Evolutionary conservation across 1,139 yeast species (phyloP).

Genomic region (Sugiyamaella pinicola): DNA sequence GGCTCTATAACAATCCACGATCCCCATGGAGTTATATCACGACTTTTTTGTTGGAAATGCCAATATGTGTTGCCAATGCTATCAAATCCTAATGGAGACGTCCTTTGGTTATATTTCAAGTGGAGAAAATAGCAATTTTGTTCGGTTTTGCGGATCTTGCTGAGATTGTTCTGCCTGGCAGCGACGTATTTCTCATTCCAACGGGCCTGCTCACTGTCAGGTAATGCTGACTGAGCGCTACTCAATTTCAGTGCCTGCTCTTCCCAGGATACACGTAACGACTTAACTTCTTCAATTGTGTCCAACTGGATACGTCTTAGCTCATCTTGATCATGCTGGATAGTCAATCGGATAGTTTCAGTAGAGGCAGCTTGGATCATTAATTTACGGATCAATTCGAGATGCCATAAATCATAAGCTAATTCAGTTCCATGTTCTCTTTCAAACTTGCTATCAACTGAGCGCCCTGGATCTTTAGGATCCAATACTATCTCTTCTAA

Average conservation of each 20-base stretch:
- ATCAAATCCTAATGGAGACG: constrained; percentile 42
- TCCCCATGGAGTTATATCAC: constrained; percentile 39
- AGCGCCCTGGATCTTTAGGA: constrained; percentile 1
- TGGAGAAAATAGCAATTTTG: constrained; percentile 33
- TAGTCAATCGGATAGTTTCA: constrained; percentile 41
- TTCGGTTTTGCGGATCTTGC: constrained; percentile 36
- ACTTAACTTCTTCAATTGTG: constrained; percentile 35
- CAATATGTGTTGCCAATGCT: constrained; percentile 43
- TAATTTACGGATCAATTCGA: constrained; percentile 27
- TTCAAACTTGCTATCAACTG: constrained; percentile 10
- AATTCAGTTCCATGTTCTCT: constrained; percentile 4
- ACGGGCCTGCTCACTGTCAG: constrained; percentile 25
- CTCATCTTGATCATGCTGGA: constrained; percentile 39
- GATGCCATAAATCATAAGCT: constrained; percentile 18
- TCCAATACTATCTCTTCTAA: constrained; percentile 12
- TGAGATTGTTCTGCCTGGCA: constrained; percentile 32
- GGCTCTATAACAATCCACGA: constrained; percentile 41
- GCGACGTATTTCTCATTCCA: constrained; percentile 34
- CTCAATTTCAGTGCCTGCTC: constrained; percentile 36
- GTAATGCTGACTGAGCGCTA: constrained; percentile 26
- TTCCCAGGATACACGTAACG: constrained; percentile 33
- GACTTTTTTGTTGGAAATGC: constrained; percentile 43
- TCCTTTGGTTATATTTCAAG: constrained; percentile 39
- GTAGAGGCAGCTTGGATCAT: constrained; percentile 38
- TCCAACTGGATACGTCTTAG: constrained; percentile 33